phyloP scores from a whole-genome alignment of 768 basidiomycete species.

The Amanita molliuscula region DNA sequence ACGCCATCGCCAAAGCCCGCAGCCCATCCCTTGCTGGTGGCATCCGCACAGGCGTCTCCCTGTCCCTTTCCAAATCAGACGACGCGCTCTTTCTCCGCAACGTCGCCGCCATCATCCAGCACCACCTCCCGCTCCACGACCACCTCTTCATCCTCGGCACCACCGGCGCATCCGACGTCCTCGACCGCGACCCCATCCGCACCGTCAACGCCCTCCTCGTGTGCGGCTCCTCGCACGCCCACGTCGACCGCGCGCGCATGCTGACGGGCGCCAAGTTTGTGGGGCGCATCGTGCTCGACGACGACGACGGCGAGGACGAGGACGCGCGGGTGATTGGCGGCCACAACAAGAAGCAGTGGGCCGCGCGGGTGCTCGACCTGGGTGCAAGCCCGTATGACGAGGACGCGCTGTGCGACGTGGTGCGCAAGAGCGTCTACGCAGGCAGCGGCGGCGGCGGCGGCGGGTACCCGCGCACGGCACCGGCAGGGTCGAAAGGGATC shows the following conservation, averaged over 20 bases:
- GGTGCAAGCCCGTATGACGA: constrained; percentile 49
- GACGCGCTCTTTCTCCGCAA: constrained; percentile 47
- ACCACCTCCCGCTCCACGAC: constrained; percentile 28
- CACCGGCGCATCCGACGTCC: constrained; percentile 16
- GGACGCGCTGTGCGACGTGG: constrained; percentile 57
- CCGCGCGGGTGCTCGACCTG: constrained; percentile 44
- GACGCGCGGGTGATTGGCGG: too few species aligned
- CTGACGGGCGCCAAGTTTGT: constrained; percentile 61
- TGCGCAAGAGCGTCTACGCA: constrained; percentile 48
- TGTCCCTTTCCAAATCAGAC: constrained; percentile 47
- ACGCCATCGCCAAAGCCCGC: constrained; percentile 31
- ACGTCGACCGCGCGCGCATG: constrained; percentile 57
- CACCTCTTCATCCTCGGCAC: constrained; percentile 50
- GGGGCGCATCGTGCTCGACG: constrained; percentile 39
- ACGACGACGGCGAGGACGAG: constrained; percentile 14
- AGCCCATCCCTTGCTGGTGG: too few species aligned
- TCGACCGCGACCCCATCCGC: constrained; percentile 10
- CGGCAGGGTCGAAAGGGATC: constrained; percentile 54
- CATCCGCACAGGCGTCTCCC: constrained; percentile 48
- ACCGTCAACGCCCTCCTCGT: constrained; percentile 43
- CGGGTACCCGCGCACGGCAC: constrained; percentile 49
- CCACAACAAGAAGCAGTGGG: constrained; percentile 18
- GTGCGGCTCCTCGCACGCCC: constrained; percentile 41
- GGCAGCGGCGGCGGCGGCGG: constrained; percentile 37
- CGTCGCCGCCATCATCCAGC: constrained; percentile 38